These are phyloP conservation scores for Fonsecaea pedrosoi DNA, from an alignment of 2,329 filamentous ascomycete species.

Conservation along the genomic window DNA sequence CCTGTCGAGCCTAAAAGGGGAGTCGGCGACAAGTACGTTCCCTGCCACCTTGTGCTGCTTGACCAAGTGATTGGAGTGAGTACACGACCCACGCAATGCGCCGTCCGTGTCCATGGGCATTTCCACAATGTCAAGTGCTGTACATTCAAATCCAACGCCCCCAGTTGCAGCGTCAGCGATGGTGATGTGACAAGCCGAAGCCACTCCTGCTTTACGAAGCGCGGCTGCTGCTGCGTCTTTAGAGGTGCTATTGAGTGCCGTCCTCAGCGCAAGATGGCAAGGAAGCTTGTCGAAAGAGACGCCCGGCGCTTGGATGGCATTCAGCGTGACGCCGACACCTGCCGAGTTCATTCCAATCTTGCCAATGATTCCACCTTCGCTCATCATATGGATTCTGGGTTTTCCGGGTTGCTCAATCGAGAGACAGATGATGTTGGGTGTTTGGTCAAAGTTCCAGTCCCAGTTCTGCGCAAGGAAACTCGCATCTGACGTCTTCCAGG, in stretches of 20 bases:
- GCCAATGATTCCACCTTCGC: conserved; percentile 64
- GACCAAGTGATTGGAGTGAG: conserved; percentile 56
- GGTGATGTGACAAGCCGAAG: conserved; percentile 61
- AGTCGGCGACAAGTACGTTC: conserved; percentile 37
- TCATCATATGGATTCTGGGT: conserved; percentile 61
- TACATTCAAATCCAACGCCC: conserved; percentile 59
- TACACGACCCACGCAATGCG: conserved; percentile 43
- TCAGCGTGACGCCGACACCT: conserved; percentile 63
- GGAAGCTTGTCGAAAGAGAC: conserved; percentile 57
- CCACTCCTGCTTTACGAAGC: conserved; percentile 57
- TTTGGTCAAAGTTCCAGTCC: conserved; percentile 61
- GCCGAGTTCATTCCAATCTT: conserved; percentile 64
- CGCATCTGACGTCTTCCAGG: conserved; percentile 54
- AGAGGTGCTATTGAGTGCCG: conserved; percentile 58
- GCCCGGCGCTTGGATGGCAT: conserved; percentile 61
- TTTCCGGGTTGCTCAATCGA: conserved; percentile 54
- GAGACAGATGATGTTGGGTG: conserved; percentile 59
- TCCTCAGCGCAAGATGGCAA: conserved; percentile 62
- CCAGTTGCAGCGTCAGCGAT: conserved; percentile 56
- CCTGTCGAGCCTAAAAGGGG: conserved; percentile 43
- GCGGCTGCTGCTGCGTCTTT: conserved; percentile 54
- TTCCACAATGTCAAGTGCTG: conserved; percentile 41
- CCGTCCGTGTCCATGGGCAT: conserved; percentile 33
- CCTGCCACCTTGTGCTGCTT: conserved; percentile 39
- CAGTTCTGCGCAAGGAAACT: conserved; percentile 63